Evolutionary conservation across 768 basidiomycete species (phyloP), one percentile per base, ranked within the genome.

Genomic region (Termitomyces sp.): DNA sequence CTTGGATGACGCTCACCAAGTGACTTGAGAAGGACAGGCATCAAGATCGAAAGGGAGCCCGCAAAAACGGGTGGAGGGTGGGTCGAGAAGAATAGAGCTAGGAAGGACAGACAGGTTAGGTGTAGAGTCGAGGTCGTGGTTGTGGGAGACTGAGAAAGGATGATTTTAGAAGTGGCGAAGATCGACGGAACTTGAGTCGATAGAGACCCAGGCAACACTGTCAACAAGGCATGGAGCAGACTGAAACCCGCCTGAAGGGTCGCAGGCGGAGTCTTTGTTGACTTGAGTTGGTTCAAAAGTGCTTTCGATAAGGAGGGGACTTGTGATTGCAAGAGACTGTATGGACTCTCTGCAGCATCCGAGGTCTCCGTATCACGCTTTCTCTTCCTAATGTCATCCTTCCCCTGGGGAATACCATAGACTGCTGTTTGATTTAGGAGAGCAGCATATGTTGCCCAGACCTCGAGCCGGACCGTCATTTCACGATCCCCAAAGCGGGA

Each of bases 401-500:
- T 79, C 52, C 66, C 70, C 59, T 83, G 83, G 1, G 81, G 75
- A 2, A 80, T 68, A 10, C 85, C 91, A 58, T 93, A 94, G 47
- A 91, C 75, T 21, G 80, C 78, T 1, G 94, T 95, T 72, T 96
- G 95, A 50, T 80, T 89, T 41, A 99, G 79, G 11, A 99, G 79
- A 0, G 80, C 73, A 35, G 80, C 82, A 66, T 95, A 95, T 0
- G 96, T 88, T 0, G 86, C 77, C 88, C 96, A 95, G 15, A 98
- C 79, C 68, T 99, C 97, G 30, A 97, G 74, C 33, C 90, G 83
- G 31, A 98, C 97, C 4, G 91, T 96, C 65, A 94, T 89, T 72
- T 99, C 97, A 44, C 97, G 87, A 69, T 99, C 97, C 41, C 85
- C 86, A 62, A 98, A 95, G 33, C 96, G 83, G 3, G 92, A 87